Percentiles rank a stretch among this genome's conserved stretches.
Evolutionary conservation across 768 basidiomycete species (phyloP).

Genomic region (Sporobolomyces roseus): DNA sequence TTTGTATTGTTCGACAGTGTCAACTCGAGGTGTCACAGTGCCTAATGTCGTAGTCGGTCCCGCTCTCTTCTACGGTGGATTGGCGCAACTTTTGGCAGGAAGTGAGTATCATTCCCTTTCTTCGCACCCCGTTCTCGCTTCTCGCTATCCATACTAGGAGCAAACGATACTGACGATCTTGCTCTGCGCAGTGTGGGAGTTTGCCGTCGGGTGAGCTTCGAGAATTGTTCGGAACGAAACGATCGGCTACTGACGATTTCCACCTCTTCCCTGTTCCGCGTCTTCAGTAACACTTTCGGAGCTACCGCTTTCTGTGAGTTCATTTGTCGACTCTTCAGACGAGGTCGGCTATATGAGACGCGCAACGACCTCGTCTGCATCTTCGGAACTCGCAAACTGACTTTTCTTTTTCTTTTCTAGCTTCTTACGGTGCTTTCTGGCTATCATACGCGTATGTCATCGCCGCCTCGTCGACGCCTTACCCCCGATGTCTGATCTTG

Average conservation of each 20-base stretch:
- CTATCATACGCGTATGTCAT: slow-evolving; percentile 54
- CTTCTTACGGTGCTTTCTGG: slow-evolving; percentile 84
- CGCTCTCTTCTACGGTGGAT: slow-evolving; percentile 33
- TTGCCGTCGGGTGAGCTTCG: slow-evolving; percentile 47
- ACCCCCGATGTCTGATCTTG: not conserved
- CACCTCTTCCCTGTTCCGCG: not conserved
- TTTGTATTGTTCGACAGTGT: slow-evolving; percentile 26
- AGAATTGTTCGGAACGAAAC: not conserved
- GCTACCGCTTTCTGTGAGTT: slow-evolving; percentile 56
- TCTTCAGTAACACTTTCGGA: slow-evolving; percentile 51
- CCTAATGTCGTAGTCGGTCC: slow-evolving; percentile 34
- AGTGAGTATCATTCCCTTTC: slow-evolving; percentile 17
- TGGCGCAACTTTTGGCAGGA: slow-evolving; percentile 44
- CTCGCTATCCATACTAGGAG: no score
- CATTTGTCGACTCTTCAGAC: no score
- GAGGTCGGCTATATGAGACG: no score
- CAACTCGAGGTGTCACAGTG: slow-evolving; percentile 38
- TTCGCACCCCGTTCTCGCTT: not conserved
- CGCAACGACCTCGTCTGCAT: no score
- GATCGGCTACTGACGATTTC: not conserved
- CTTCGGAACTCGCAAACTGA: not conserved
- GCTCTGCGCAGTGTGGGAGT: slow-evolving; percentile 45
- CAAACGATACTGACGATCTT: not conserved
- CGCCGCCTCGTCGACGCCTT: not conserved
- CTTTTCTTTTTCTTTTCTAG: not conserved